Conservation (phyloP, 371 early-diverging fungal genomes). For the Mortierella sp. region DNA sequence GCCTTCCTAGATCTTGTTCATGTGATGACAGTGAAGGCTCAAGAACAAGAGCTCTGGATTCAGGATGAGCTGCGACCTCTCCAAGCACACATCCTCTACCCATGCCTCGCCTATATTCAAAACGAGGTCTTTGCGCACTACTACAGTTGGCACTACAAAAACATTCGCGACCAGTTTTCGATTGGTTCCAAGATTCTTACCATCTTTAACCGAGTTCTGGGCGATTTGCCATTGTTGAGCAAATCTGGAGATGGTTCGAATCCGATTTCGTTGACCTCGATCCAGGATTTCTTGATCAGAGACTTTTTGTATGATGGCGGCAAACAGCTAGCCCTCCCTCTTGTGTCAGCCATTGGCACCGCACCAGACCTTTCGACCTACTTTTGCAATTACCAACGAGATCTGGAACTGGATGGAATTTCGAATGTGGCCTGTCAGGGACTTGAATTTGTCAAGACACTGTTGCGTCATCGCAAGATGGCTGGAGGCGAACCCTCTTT, state of each 20-base stretch:
- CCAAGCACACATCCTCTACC: constrained; percentile 41
- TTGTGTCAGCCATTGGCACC: constrained; percentile 39
- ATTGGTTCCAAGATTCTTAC: constrained; percentile 36
- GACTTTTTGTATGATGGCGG: constrained; percentile 54
- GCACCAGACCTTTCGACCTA: constrained; percentile 41
- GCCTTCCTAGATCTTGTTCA: constrained; percentile 41
- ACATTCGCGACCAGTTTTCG: constrained; percentile 39
- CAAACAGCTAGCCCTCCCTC: constrained; percentile 36
- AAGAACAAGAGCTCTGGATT: constrained; percentile 44
- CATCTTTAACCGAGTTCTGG: constrained; percentile 35
- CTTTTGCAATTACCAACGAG: constrained; percentile 41
- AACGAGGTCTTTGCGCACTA: constrained; percentile 48
- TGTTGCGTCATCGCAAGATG: constrained; percentile 43
- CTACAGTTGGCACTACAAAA: constrained; percentile 46
- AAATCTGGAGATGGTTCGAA: constrained; percentile 17
- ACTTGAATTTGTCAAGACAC: constrained; percentile 35
- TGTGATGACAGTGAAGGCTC: constrained; percentile 25
- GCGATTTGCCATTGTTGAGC: constrained; percentile 34
- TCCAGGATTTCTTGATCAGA: constrained; percentile 38
- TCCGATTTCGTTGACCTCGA: constrained; percentile 21
- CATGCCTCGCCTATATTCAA: constrained; percentile 44
- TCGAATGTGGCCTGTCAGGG: constrained; percentile 33
- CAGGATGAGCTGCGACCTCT: constrained; percentile 42
- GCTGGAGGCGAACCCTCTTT: constrained; percentile 43
- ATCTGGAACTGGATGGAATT: constrained; percentile 20